These are phyloP conservation scores for Suillus lakei DNA, from an alignment of 768 basidiomycete genomes.

Conservation along the genomic window DNA sequence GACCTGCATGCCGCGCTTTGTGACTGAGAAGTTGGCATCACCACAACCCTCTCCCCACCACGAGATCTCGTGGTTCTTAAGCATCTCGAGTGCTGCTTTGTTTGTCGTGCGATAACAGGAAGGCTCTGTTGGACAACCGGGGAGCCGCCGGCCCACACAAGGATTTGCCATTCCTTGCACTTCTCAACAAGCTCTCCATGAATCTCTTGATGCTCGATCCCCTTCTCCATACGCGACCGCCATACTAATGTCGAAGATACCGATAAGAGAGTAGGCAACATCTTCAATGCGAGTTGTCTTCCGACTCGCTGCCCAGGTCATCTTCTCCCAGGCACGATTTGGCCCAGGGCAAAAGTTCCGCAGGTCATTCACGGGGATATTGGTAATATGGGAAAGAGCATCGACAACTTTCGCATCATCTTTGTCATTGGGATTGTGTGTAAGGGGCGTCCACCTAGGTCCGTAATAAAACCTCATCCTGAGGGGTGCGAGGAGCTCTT, in stretches of 20 bases:
- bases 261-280: slow-evolving; percentile 21
- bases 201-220: slow-evolving; percentile 18
- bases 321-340: slow-evolving; percentile 8
- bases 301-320: slow-evolving; percentile 20
- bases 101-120: background rate
- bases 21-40: slow-evolving; percentile 7
- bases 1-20: slow-evolving; percentile 12
- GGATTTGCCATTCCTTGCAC: slow-evolving; percentile 15
- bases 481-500: slow-evolving; percentile 18
- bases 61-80: slow-evolving; percentile 5
- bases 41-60: slow-evolving; percentile 6
- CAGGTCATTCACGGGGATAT: slow-evolving; percentile 10
- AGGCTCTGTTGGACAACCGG: background rate
- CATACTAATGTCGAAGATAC: slow-evolving; percentile 18
- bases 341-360: slow-evolving; percentile 7
- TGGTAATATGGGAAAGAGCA: slow-evolving; percentile 6
- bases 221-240: slow-evolving; percentile 23
- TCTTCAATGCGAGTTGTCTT: slow-evolving; percentile 23
- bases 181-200: slow-evolving; percentile 10
- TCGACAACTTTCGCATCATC: background rate
- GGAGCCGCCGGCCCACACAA: slow-evolving; percentile 9
- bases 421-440: slow-evolving; percentile 5
- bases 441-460: slow-evolving; percentile 12
- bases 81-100: background rate
- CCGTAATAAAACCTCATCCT: slow-evolving; percentile 17